Evolutionary conservation across 1,139 yeast genomes (phyloP).

Genomic region (Yamadazyma taylorii): DNA sequence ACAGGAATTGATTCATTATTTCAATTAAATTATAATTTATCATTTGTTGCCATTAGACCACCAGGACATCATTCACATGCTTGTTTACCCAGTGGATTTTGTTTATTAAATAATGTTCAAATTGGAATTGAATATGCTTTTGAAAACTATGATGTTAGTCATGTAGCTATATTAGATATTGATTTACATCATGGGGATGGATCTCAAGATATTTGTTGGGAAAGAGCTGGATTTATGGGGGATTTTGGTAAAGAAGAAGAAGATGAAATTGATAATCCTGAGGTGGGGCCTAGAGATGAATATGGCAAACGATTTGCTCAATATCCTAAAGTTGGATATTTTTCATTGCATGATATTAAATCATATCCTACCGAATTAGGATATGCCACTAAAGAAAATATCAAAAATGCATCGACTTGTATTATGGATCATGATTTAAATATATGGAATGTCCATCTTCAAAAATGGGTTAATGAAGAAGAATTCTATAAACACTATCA

Average conservation of each 20-base stretch:
- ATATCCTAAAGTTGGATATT: slow-evolving; percentile 74
- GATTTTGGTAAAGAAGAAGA: slow-evolving; percentile 49
- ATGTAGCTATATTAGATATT: slow-evolving; percentile 79
- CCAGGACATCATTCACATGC: slow-evolving; percentile 94
- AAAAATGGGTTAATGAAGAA: slow-evolving; percentile 59
- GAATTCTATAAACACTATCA: slow-evolving; percentile 69
- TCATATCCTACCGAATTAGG: slow-evolving; percentile 86
- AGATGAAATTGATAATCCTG: slow-evolving; percentile 33
- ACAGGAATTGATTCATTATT: slow-evolving; percentile 64
- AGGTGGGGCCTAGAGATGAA: slow-evolving; percentile 44
- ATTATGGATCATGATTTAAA: slow-evolving; percentile 76
- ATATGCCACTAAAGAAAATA: slow-evolving; percentile 68
- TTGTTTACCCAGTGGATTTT: slow-evolving; percentile 83
- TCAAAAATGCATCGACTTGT: slow-evolving; percentile 79
- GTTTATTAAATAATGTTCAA: slow-evolving; percentile 79
- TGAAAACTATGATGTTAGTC: slow-evolving; percentile 63
- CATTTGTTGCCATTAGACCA: slow-evolving; percentile 73
- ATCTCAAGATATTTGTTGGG: slow-evolving; percentile 85
- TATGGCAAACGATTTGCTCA: slow-evolving; percentile 54
- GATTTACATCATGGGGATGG: slow-evolving; percentile 96
- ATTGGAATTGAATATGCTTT: slow-evolving; percentile 81
- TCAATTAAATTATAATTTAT: slow-evolving; percentile 46
- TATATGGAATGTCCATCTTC: slow-evolving; percentile 84
- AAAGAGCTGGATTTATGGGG: slow-evolving; percentile 62
- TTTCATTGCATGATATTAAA: slow-evolving; percentile 81